Evolutionary conservation across 768 basidiomycete species (phyloP).

Genomic region (Hygrophorus russula): DNA sequence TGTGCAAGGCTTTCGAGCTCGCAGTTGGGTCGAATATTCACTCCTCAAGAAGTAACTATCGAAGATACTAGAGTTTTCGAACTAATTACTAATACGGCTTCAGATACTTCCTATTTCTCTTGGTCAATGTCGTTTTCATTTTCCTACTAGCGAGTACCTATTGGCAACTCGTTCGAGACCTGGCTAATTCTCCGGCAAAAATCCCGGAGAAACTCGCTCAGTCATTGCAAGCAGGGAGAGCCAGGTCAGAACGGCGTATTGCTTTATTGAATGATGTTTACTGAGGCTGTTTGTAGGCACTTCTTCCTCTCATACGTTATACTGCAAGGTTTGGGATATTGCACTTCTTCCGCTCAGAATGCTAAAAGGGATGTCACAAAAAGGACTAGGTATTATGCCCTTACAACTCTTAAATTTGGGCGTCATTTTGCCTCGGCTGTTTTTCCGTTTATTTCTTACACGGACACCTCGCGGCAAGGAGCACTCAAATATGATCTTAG

Average conservation of each 20-base stretch:
- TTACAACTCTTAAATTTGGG: conserved; percentile 89
- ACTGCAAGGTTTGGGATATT: conserved; percentile 47
- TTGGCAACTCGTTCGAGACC: conserved; percentile 82
- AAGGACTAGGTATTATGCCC: conserved; percentile 90
- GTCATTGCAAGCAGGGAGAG: conserved; percentile 68
- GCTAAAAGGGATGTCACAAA: conserved; percentile 3
- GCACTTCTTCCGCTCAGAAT: background rate
- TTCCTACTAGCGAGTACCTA: conserved; percentile 89
- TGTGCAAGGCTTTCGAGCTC: conserved; percentile 79
- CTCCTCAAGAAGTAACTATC: conserved; percentile 69
- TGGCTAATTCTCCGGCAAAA: conserved; percentile 89
- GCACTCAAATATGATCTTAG: background rate
- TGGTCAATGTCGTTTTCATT: conserved; percentile 89
- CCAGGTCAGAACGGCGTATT: conserved; percentile 33
- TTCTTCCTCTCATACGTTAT: conserved; percentile 83
- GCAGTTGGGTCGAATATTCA: conserved; percentile 91
- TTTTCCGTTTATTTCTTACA: conserved; percentile 68
- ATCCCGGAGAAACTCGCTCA: conserved; percentile 88
- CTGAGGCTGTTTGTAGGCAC: conserved; percentile 31
- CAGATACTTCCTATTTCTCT: conserved; percentile 90
- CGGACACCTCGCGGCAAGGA: conserved; percentile 79
- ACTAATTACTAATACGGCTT: conserved; percentile 3
- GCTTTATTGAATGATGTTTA: conserved; percentile 1
- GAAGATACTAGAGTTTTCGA: background rate
- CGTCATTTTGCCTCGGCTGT: conserved; percentile 67